Evolutionary conservation across 177 flowering plant species (phyloP).

Genomic region (Vitis hybrid): DNA sequence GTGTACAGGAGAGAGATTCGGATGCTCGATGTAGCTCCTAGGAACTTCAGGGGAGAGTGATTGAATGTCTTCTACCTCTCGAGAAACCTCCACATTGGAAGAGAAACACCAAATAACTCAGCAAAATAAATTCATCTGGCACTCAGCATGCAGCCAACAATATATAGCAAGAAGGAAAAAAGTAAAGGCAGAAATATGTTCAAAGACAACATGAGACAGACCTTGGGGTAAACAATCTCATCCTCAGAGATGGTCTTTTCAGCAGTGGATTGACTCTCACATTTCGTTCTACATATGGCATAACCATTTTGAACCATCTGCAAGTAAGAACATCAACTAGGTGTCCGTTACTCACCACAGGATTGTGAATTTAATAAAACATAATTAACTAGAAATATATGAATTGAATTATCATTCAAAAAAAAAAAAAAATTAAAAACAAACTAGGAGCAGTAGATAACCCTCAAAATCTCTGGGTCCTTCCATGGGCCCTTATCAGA

Average conservation of each 20-base stretch:
- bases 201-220: constrained; percentile 7
- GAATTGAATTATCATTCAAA: background rate
- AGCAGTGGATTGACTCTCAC: constrained; percentile 19
- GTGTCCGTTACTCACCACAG: background rate
- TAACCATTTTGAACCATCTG: constrained; percentile 79
- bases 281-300: constrained; percentile 53
- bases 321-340: constrained; percentile 11
- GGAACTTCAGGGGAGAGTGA: constrained; percentile 17
- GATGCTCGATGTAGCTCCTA: constrained; percentile 32
- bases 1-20: constrained; percentile 38
- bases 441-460: background rate
- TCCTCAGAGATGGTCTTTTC: constrained; percentile 66
- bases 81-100: constrained; percentile 17
- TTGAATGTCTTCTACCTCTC: constrained; percentile 14
- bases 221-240: constrained; percentile 40
- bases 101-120: background rate
- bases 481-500: constrained; percentile 69
- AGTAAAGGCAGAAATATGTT: background rate
- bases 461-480: constrained; percentile 45
- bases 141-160: background rate
- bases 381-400: background rate
- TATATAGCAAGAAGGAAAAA: background rate
- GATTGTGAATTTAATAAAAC: background rate
- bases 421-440: background rate
- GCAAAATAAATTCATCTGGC: background rate